Conservation (phyloP, 495 filamentous ascomycete species). For the Hyaloscypha finlandica region DNA sequence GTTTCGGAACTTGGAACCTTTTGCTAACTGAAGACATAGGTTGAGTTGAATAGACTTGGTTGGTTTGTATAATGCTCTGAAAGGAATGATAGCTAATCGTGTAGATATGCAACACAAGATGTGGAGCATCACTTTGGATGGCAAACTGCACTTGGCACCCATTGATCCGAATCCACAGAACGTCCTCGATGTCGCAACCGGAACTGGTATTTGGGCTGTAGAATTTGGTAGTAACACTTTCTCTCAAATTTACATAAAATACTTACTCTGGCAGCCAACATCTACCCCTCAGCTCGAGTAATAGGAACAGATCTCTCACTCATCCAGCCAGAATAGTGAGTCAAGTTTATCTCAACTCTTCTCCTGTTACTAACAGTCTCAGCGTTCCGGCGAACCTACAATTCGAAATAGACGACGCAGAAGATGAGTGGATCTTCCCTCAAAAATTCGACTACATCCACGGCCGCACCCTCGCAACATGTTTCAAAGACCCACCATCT, state of each 20-base stretch:
- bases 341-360: background rate
- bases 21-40: background rate
- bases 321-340: conserved; percentile 43
- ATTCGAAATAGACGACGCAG: conserved; percentile 56
- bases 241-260: background rate
- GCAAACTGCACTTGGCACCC: background rate
- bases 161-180: conserved; percentile 5
- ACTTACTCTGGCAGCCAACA: conserved; percentile 19
- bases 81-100: conserved; percentile 6
- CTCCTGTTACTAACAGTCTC: background rate
- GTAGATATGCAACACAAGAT: conserved; percentile 7
- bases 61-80: background rate
- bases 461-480: conserved; percentile 35
- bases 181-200: background rate
- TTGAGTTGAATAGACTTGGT: conserved; percentile 18
- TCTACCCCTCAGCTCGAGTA: conserved; percentile 33
- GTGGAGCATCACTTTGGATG: conserved; percentile 6
- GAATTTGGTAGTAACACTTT: background rate
- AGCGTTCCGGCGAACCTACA: conserved; percentile 51
- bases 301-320: conserved; percentile 52
- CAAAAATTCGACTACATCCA: conserved; percentile 57
- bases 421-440: conserved; percentile 53
- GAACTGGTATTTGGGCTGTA: background rate
- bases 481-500: conserved; percentile 8
- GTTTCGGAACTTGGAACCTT: background rate